These are phyloP conservation scores for Cryptomeria japonica DNA, from an alignment of 75 land plant genomes.

Conservation along the genomic window DNA sequence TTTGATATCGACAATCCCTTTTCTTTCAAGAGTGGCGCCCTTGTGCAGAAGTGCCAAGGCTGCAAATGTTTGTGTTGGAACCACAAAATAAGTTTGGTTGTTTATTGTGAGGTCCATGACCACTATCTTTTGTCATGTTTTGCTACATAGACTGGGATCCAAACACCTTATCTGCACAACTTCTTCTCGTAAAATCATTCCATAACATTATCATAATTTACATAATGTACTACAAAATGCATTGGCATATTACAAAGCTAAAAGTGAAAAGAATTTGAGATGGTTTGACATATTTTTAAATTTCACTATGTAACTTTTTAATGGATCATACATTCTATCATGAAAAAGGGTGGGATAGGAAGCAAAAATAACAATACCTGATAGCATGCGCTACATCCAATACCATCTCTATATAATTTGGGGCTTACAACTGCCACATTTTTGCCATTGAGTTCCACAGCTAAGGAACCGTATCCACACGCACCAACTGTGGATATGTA, in stretches of 20 bases:
- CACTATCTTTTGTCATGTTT: neutral
- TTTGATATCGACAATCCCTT: conserved; percentile 51
- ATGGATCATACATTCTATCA: too few relatives aligned
- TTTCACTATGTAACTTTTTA: too few relatives aligned
- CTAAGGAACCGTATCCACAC: conserved; percentile 18
- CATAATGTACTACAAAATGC: too few relatives aligned
- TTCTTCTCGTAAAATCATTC: neutral
- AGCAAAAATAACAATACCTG: conserved; percentile 29
- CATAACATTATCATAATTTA: too few relatives aligned
- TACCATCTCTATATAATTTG: conserved; percentile 46
- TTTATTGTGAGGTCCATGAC: neutral
- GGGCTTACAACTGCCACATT: conserved; percentile 50
- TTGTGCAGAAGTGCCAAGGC: conserved; percentile 34
- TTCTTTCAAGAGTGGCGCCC: conserved; percentile 15
- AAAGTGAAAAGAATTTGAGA: too few relatives aligned
- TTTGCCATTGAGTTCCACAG: conserved; percentile 36
- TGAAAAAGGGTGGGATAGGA: too few relatives aligned
- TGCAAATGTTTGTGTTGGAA: conserved; percentile 39
- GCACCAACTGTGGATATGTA: too few relatives aligned
- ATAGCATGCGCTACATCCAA: conserved; percentile 68
- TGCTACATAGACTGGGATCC: neutral
- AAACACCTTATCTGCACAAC: conserved; percentile 8
- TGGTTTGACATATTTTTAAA: too few relatives aligned
- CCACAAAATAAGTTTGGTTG: conserved; percentile 45
- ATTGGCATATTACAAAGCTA: too few relatives aligned